phyloP scores from a whole-genome alignment of 495 filamentous ascomycete genomes.

The Penicillium bialowiezense region DNA sequence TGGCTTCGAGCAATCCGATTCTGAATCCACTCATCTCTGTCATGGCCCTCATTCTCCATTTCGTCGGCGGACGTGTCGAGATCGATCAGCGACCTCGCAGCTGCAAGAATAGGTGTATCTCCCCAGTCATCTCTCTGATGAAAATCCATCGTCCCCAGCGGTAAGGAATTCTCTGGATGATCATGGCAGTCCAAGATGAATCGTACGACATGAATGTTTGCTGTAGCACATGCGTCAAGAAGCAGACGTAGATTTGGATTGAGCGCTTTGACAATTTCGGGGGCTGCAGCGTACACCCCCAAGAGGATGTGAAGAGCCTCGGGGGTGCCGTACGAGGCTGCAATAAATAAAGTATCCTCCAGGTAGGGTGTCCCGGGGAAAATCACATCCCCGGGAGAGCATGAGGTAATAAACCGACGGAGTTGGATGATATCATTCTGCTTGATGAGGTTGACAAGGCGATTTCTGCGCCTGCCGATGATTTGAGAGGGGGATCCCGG shows the following conservation, averaged over 20 bases:
- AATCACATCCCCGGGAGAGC: neutral
- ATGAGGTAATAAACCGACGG: neutral
- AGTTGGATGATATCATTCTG: neutral
- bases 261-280: neutral
- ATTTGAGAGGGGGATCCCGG: conserved; percentile 1
- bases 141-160: neutral
- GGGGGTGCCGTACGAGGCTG: neutral
- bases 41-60: neutral
- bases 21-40: neutral
- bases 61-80: neutral
- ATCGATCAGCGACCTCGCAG: neutral
- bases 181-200: conserved; percentile 1
- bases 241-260: neutral
- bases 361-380: neutral
- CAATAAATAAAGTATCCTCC: neutral
- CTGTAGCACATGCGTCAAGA: neutral
- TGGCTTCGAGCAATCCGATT: neutral
- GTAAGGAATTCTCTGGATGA: neutral
- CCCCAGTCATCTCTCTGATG: conserved; percentile 1
- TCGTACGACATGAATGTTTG: neutral
- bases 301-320: conserved; percentile 1
- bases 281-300: neutral
- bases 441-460: neutral
- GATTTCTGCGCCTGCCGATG: neutral
- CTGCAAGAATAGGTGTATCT: neutral